A percentile compares a stretch with the other conserved stretches of the same genome.
Conservation (phyloP, 2,329 filamentous ascomycete genomes). For the Aspergillus awamori region DNA sequence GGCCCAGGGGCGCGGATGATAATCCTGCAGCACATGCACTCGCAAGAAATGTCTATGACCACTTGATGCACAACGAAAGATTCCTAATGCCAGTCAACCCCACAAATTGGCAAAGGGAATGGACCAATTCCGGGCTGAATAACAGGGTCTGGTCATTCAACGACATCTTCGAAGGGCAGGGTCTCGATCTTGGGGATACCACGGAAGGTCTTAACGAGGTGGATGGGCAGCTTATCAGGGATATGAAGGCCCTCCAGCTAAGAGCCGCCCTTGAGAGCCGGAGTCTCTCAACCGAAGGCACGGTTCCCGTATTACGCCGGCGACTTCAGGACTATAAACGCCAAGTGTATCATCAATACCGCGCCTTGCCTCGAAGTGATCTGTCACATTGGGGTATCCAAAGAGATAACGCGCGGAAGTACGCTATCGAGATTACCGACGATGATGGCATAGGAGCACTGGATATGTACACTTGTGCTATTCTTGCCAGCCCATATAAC, state of each 20-base stretch:
- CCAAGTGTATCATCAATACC: constrained; percentile 3
- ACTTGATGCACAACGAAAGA: constrained; percentile 20
- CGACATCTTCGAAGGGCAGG: background rate
- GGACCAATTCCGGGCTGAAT: background rate
- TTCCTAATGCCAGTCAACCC: background rate
- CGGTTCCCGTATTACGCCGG: constrained; percentile 17
- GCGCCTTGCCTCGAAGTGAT: constrained; percentile 28
- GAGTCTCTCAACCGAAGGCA: background rate
- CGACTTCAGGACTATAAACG: constrained; percentile 27
- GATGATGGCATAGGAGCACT: constrained; percentile 26
- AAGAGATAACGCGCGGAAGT: constrained; percentile 10
- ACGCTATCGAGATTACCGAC: constrained; percentile 21
- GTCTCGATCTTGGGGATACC: background rate
- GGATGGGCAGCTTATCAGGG: background rate
- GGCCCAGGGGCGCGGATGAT: background rate
- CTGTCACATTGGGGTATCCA: constrained; percentile 33
- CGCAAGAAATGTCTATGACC: constrained; percentile 37
- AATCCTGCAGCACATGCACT: constrained; percentile 23
- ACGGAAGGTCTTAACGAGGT: constrained; percentile 14
- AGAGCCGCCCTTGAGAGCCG: background rate
- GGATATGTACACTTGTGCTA: constrained; percentile 43
- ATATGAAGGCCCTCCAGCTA: background rate
- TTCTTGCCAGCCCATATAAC: constrained; percentile 40
- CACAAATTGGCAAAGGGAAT: background rate
- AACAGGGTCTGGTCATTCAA: background rate